Conservation (phyloP, 352 stramenopile genomes). For the Phytophthora boehmeriae region DNA sequence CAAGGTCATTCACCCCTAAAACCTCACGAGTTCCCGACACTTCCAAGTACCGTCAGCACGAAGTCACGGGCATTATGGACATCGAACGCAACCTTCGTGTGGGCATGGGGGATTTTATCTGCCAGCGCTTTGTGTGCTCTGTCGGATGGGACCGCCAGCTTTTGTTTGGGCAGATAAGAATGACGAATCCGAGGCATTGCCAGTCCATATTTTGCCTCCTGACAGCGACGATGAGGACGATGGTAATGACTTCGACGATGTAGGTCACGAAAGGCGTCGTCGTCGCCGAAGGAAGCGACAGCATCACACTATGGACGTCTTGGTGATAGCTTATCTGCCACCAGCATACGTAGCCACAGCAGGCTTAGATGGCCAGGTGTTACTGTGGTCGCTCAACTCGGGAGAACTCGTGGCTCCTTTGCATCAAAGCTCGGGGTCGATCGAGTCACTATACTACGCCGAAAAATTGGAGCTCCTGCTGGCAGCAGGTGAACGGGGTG, state of each 20-base stretch:
- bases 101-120: slow-evolving; percentile 85
- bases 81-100: slow-evolving; percentile 81
- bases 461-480: slow-evolving; percentile 78
- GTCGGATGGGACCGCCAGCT: slow-evolving; percentile 85
- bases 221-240: slow-evolving; percentile 30
- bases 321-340: slow-evolving; percentile 70
- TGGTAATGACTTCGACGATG: slow-evolving; percentile 22
- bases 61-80: slow-evolving; percentile 84
- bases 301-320: slow-evolving; percentile 70
- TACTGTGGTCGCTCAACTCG: slow-evolving; percentile 84
- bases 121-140: slow-evolving; percentile 80
- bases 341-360: slow-evolving; percentile 73
- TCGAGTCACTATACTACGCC: slow-evolving; percentile 74
- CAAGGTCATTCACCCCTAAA: slow-evolving; percentile 2
- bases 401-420: slow-evolving; percentile 67
- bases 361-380: slow-evolving; percentile 70
- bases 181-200: slow-evolving; percentile 70
- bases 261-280: slow-evolving; percentile 21
- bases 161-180: slow-evolving; percentile 88
- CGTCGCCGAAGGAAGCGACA: slow-evolving; percentile 32
- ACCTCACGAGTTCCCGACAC: slow-evolving; percentile 18
- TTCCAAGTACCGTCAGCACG: slow-evolving; percentile 69
- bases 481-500: slow-evolving; percentile 61
- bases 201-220: slow-evolving; percentile 59
- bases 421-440: slow-evolving; percentile 64